Evolutionary conservation across 2,329 filamentous ascomycete genomes (phyloP).

Genomic region (Phyllosticta ampelicida): DNA sequence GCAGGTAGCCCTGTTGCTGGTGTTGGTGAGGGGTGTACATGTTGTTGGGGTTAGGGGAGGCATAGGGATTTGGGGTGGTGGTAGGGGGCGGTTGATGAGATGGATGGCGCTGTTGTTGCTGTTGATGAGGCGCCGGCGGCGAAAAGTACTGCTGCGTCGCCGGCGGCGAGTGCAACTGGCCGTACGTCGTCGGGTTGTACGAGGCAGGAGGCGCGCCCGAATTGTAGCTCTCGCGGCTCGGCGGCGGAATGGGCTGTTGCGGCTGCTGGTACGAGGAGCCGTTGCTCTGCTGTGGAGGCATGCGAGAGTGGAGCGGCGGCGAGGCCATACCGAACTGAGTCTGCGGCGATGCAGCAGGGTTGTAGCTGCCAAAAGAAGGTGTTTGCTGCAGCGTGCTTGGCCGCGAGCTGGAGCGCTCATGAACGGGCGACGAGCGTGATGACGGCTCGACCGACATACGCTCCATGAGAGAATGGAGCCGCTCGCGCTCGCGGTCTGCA

Average conservation of each 20-base stretch:
- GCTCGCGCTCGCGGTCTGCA: conserved; percentile 76
- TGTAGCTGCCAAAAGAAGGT: conserved; percentile 38
- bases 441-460: conserved; percentile 71
- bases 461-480: conserved; percentile 84
- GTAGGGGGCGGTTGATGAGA: conserved; percentile 32
- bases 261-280: conserved; percentile 1
- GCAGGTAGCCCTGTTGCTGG: conserved; percentile 36
- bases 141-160: conserved; percentile 48
- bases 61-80: conserved; percentile 42
- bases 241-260: conserved; percentile 17
- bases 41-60: background rate
- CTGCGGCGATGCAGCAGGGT: conserved; percentile 34
- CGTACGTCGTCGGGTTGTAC: conserved; percentile 40
- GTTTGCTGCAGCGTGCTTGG: conserved; percentile 34
- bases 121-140: conserved; percentile 35
- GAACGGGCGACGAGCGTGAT: conserved; percentile 14
- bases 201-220: conserved; percentile 14
- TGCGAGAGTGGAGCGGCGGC: conserved; percentile 12
- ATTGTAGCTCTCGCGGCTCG: conserved; percentile 25
- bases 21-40: conserved; percentile 25
- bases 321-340: conserved; percentile 16
- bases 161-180: conserved; percentile 36
- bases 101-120: conserved; percentile 16
- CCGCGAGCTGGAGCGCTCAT: conserved; percentile 8
- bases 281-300: conserved; percentile 8